phyloP scores from a whole-genome alignment of 441 rosid species.

The Manihot esculenta region DNA sequence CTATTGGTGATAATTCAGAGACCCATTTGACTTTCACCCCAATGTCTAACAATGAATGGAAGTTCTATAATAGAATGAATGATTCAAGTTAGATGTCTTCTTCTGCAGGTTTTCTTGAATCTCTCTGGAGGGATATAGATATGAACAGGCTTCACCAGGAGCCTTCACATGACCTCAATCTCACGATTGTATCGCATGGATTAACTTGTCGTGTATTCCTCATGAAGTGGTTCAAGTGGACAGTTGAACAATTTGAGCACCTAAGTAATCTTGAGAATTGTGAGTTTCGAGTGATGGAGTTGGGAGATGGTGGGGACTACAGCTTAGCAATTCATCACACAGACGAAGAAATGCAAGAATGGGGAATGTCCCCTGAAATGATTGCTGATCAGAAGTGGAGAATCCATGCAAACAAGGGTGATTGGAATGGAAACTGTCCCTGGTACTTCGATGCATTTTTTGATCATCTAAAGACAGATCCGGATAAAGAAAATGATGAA shows the following conservation, averaged over 20 bases:
- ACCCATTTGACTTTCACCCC: too few relatives aligned
- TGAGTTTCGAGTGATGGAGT: conserved; percentile 73
- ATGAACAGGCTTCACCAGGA: conserved; percentile 67
- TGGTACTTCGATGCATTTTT: conserved; percentile 71
- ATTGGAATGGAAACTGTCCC: conserved; percentile 72
- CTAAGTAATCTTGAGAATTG: conserved; percentile 74
- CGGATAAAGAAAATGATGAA: conserved; percentile 29
- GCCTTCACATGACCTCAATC: conserved; percentile 71
- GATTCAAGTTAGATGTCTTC: not conserved
- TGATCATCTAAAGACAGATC: conserved; percentile 41
- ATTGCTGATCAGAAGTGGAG: conserved; percentile 85
- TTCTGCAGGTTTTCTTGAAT: conserved; percentile 80
- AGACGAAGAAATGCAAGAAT: conserved; percentile 65
- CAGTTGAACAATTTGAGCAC: conserved; percentile 79
- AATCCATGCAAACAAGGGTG: conserved; percentile 45
- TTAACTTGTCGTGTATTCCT: conserved; percentile 85
- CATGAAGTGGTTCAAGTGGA: conserved; percentile 99
- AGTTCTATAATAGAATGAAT: conserved; percentile 1
- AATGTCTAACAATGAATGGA: not conserved
- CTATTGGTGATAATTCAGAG: too few relatives aligned
- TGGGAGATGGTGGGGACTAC: conserved; percentile 81
- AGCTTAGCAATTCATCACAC: conserved; percentile 85
- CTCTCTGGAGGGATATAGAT: conserved; percentile 95
- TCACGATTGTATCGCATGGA: conserved; percentile 80
- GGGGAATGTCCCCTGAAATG: conserved; percentile 91